Percentiles rank a stretch among this genome's conserved stretches.
These are phyloP conservation scores for Recurvomyces mirabilis DNA, from an alignment of 495 filamentous ascomycete genomes.

Conservation along the genomic window DNA sequence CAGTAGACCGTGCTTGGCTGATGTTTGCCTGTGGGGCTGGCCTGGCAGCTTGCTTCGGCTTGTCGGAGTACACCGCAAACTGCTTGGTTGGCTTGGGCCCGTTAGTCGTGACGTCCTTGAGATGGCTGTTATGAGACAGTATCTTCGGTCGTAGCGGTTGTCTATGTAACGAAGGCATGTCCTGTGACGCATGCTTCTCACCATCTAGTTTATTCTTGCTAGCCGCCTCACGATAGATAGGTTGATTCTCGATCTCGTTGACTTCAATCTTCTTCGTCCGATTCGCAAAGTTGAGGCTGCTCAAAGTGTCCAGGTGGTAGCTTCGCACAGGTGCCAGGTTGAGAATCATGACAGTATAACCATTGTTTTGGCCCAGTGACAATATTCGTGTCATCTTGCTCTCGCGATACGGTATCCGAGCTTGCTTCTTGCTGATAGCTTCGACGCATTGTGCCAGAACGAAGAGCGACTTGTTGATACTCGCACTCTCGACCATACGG, in stretches of 20 bases:
- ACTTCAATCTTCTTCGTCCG: constrained; percentile 95
- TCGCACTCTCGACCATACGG: constrained; percentile 85
- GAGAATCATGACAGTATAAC: constrained; percentile 90
- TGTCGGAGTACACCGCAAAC: constrained; percentile 75
- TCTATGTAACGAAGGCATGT: constrained; percentile 42
- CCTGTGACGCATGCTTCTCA: constrained; percentile 26
- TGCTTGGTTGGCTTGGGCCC: constrained; percentile 66
- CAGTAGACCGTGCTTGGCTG: constrained; percentile 18
- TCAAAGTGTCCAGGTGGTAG: constrained; percentile 89
- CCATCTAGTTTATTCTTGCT: constrained; percentile 31
- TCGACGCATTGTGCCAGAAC: constrained; percentile 93
- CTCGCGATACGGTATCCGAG: constrained; percentile 84
- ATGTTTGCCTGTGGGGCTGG: constrained; percentile 21
- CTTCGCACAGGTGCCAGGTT: constrained; percentile 78
- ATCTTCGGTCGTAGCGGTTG: constrained; percentile 70
- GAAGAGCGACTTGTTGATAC: constrained; percentile 96
- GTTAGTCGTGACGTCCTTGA: constrained; percentile 40
- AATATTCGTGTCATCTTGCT: constrained; percentile 96
- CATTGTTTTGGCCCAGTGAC: constrained; percentile 88
- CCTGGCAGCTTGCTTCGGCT: constrained; percentile 36
- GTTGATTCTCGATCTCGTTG: constrained; percentile 85
- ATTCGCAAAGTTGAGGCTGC: constrained; percentile 88
- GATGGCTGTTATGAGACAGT: constrained; percentile 46
- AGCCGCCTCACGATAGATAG: constrained; percentile 43
- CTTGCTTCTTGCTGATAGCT: constrained; percentile 70